Evolutionary conservation across 2,329 filamentous ascomycete genomes (phyloP).

Genomic region (Diaporthe sp.): DNA sequence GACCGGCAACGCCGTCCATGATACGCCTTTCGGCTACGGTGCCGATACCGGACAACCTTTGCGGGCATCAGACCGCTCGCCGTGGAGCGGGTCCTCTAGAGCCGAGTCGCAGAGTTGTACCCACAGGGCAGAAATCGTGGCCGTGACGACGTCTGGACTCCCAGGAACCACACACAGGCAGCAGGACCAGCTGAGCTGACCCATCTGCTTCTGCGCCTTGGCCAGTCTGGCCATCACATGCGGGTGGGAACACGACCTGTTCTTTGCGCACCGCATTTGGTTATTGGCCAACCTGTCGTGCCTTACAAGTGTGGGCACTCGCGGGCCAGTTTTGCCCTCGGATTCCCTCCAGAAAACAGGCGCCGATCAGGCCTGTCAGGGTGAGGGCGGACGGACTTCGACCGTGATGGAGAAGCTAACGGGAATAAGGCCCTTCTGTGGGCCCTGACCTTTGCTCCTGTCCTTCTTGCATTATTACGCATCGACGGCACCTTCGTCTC

Average conservation of each 20-base stretch:
- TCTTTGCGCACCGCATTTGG: not conserved
- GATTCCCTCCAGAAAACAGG: slow-evolving; percentile 17
- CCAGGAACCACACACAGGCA: not conserved
- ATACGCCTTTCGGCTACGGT: slow-evolving; percentile 30
- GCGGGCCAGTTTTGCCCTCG: not conserved
- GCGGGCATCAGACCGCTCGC: slow-evolving; percentile 14
- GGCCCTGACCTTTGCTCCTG: slow-evolving; percentile 19
- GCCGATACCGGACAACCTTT: slow-evolving; percentile 38
- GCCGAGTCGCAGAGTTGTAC: slow-evolving; percentile 30
- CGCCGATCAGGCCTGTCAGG: slow-evolving; percentile 23
- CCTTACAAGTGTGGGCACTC: slow-evolving; percentile 26
- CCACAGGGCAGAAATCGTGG: slow-evolving; percentile 29
- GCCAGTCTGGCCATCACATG: not conserved
- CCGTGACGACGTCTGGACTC: slow-evolving; percentile 1
- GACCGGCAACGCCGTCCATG: slow-evolving; percentile 28
- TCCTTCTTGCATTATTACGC: slow-evolving; percentile 30
- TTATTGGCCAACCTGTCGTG: not conserved
- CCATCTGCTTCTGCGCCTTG: not conserved
- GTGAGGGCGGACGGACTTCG: slow-evolving; percentile 38
- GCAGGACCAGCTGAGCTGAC: not conserved
- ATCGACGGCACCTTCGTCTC: slow-evolving; percentile 28
- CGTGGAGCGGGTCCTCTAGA: slow-evolving; percentile 16
- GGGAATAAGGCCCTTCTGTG: slow-evolving; percentile 36
- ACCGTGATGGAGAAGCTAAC: slow-evolving; percentile 38
- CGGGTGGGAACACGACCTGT: slow-evolving; percentile 5